Evolutionary conservation across 176 grass and related monocot genomes (phyloP), one percentile per base, ranked within the genome.

Genomic region (maize (Zea mays)): DNA sequence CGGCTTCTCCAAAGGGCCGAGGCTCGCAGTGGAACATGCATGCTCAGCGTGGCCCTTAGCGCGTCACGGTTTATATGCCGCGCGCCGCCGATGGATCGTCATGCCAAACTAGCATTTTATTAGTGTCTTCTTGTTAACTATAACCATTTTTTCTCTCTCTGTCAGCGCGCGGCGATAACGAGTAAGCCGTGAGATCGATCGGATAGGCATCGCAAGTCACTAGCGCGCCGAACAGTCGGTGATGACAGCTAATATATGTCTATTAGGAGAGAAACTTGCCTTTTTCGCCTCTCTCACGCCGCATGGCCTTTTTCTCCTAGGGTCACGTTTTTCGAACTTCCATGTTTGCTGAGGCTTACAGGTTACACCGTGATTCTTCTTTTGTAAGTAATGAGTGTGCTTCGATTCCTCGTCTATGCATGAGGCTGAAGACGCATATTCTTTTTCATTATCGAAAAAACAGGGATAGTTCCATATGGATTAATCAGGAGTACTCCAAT

Each of bases 341-440:
- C 48, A 5, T 50, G 48, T 50, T 12, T 50, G 48, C 27, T 51
- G 49, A 15, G 49, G 5, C 49, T 51, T 3, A 1, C 16, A 51
- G 10, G 12, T 5, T 50, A 48, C 4, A 51, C 13, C 15, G 14
- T 6, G 49, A 6, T 15, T 6, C 49, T 51, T 51, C 0, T 5
- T 51, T 50, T 50, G 2, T 39, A 27, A 27, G 11, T 16, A 51
- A 51, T 50, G 0, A 16, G 13, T 3, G 5, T 51, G 49, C 49
- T 5, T 0, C 1, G 4, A 6, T 16, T 2, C 49, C 49, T 15
- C 4, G 0, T 5, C 4, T 14, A 16, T 16, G 0, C 15, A 0
- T 17, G 15, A 52, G 51, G 51, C 17, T 54, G 16, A 54, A 54
- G 51, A n/a, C 15, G 5, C 7, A 54, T 14, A 51, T 52, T 52